Evolutionary conservation across 768 basidiomycete species (phyloP), one percentile per base, ranked within the genome.

Genomic region (Scleroderma bovista): DNA sequence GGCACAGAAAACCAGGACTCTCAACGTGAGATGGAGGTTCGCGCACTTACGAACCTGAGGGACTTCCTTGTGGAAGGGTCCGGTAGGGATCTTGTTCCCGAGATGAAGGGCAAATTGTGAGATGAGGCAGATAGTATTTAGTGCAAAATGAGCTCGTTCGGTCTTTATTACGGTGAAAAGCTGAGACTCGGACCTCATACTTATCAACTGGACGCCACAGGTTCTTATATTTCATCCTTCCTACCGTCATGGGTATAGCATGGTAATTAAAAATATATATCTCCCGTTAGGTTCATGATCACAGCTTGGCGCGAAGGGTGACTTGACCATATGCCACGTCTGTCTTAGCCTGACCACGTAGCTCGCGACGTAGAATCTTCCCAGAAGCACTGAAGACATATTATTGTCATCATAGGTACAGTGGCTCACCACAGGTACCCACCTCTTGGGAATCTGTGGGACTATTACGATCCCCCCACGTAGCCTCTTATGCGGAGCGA

Each of bases 1-100:
- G 94, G 93, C 7, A 93, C 91, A 0, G 84, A 89, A 65, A 93
- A 80, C 47, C 79, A 81, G 54, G 92, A 93, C 59, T 77, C 86
- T 6, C 86, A 89, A 63, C 76, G 75, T 51, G 77, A 76, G 63
- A 93, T 93, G 90, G 91, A 93, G 69, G 73, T 90, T 32, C 80
- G 87, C n/a, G 87, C 90, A 8, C 72, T 93, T 55, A 79, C 76
- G 23, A 92, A 93, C 60, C 63, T 93, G 48, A 76, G 70, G 52
- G 86, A 90, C 59, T 92, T 77, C 66, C 65, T 92, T 51, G 73
- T 70, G 15, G 70, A 69, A 12, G 88, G 88, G 1, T 74, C 57
- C 56, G 87, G 88, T 20, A 73, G 72, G 49, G 88, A 90, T 58
- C 55, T 88, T 20, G 79, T 93, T 2, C 70, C 76, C 5, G 90